phyloP scores from a whole-genome alignment of 768 basidiomycete species.

The Boletus fagicola region DNA sequence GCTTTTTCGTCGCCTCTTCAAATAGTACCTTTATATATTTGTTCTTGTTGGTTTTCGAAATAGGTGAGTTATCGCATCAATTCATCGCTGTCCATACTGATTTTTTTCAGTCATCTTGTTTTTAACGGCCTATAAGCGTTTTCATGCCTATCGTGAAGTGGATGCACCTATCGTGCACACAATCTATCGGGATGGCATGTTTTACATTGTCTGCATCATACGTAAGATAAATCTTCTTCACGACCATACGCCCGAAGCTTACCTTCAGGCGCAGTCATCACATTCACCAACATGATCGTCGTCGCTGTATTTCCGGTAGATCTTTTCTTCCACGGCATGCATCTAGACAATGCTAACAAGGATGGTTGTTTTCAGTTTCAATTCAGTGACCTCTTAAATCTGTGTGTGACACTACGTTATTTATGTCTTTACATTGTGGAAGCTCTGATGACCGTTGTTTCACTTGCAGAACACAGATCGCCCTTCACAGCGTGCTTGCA shows the following conservation, averaged over 20 bases:
- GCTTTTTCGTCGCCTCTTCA: not conserved
- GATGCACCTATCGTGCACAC: slow-evolving; percentile 1
- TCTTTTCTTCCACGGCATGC: not conserved
- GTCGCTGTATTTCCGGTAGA: slow-evolving; percentile 12
- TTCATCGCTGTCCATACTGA: not conserved
- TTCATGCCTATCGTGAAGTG: slow-evolving; percentile 6
- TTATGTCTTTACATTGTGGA: not conserved
- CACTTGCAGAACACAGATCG: slow-evolving; percentile 3
- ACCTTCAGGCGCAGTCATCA: slow-evolving; percentile 10
- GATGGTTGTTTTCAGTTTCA: not conserved
- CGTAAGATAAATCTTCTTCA: not conserved
- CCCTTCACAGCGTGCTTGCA: slow-evolving; percentile 6
- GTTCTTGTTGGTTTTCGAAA: slow-evolving; percentile 12
- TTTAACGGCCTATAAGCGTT: slow-evolving; percentile 6
- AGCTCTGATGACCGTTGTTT: not conserved
- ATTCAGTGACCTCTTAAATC: slow-evolving; percentile 1
- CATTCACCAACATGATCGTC: slow-evolving; percentile 12
- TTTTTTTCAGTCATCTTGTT: slow-evolving; percentile 5
- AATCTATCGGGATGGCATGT: slow-evolving; percentile 17
- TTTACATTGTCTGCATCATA: slow-evolving; percentile 20
- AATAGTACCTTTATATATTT: slow-evolving; percentile 8
- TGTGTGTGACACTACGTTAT: not conserved
- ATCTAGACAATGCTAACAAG: not conserved
- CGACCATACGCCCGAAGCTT: not conserved
- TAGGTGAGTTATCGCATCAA: not conserved